Evolutionary conservation across 2,329 filamentous ascomycete genomes (phyloP), one percentile per base, ranked within the genome.

Genomic region (Colletotrichum destructivum): DNA sequence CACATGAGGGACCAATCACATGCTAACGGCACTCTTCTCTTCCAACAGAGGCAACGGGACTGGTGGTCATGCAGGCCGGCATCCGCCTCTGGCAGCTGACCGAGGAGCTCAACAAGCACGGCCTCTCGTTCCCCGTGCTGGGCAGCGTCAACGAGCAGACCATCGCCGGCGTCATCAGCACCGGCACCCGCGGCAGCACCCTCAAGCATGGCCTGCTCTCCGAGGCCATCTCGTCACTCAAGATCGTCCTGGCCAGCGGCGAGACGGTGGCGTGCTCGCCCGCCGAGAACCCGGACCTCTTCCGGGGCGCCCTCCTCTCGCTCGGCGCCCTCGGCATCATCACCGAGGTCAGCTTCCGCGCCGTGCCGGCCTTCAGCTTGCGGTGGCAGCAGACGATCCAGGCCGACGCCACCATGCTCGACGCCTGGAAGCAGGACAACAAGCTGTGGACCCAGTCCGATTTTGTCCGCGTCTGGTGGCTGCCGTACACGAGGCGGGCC

Each of bases 401-500:
- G 73, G 83, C 90, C 1, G 91, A 98, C 73, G 79, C 85, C 56
- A 87, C 89, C 54, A 88, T 98, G 74, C 85, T 98, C 62, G 84
- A 87, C 16, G 86, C 88, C 11, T 98, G 96, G 95, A 83, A 91
- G 35, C 86, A 84, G 11, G 88, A 91, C 35, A 86, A 84, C 11
- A 88, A 88, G 44, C 86, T 98, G 16, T 98, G 96, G 96, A 94
- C 90, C 1, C 88, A 91, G 74, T 90, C 92, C 72, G 95, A 98
- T 81, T 99, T 96, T 78, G 94, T 97, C 40, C 89, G 96, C 35
- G 94, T 98, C 31, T 99, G 96, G 96, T 99, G 96, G 96, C 91
- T 98, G 80, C 96, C 96, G 0, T 98, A 99, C 83, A 94, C 93
- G 79, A 90, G 94, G 67, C 89, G 94, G 55, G 94, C 94, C 0